Base-by-base conservation (phyloP, 2,329 filamentous ascomycete genomes). In the Lojkania enalia region DNA sequence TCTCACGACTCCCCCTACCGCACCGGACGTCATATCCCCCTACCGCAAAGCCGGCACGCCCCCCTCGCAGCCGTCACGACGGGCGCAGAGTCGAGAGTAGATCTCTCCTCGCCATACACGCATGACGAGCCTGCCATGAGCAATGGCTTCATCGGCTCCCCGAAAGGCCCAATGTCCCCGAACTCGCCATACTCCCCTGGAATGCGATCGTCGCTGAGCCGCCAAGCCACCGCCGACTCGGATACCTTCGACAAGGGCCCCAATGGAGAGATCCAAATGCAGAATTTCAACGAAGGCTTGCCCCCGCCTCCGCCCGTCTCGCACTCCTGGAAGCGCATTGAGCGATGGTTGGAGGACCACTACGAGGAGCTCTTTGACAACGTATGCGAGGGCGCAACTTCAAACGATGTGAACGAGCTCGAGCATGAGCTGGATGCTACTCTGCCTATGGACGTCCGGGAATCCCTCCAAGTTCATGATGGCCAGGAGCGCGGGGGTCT, bases 371-470 rank as follows among this genome's bases (percentile, higher is more conserved):
- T 99, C 20, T 94, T 79, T 60, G 94, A 99, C 71, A 91, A 99
- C 69, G 77, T 99, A 23, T 88, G 92, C 67, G 91, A 96, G 70
- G 90, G 89, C 20, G 90, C 87, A 66, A 97, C 94, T 4, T 79
- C 83, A 64, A 99, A 99, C 72, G 94, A 99, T 65, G 78, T 99
- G 66, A 97, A 96, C 70, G 94, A 97, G 71, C 77, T 99, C 41
- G 94, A 99, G 74, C 90, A 97, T 71, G 87, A 95, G 70, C 79
- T 99, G 39, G 92, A 99, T 69, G 95, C 90, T 74, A 92, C 90
- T 20, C 80, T 99, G 31, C 94, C 94, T 13, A 84, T 92, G 71
- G 94, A 99, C 63, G 84, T 99, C 41, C 86, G 94, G 58, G 91
- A 99, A 62, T 97, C 94, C 2, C 75, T 96, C 60, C 84, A 88